These are phyloP conservation scores for Nelumbo lutea DNA, from an alignment of 164 flowering plant genomes.

Conservation along the genomic window DNA sequence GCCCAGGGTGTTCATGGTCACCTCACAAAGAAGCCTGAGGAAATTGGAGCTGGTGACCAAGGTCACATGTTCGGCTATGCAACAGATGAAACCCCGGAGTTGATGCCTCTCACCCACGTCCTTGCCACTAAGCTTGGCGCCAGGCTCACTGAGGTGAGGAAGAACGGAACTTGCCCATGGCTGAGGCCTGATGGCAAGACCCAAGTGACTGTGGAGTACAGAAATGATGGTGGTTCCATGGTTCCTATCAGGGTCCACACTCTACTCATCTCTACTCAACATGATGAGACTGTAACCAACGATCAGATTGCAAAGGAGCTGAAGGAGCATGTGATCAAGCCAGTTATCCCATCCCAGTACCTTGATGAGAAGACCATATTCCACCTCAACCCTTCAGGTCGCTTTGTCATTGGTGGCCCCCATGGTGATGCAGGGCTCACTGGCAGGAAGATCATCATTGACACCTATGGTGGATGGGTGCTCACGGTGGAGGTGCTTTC, in stretches of 20 bases:
- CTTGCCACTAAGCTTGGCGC: slow-evolving; percentile 60
- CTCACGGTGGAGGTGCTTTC: slow-evolving; percentile 73
- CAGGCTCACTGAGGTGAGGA: slow-evolving; percentile 62
- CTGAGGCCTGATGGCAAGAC: slow-evolving; percentile 75
- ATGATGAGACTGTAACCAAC: slow-evolving; percentile 66
- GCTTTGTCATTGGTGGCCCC: slow-evolving; percentile 70
- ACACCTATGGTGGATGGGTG: slow-evolving; percentile 61
- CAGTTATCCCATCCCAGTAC: slow-evolving; percentile 50
- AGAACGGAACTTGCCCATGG: slow-evolving; percentile 65
- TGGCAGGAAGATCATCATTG: slow-evolving; percentile 64
- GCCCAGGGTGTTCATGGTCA: slow-evolving; percentile 63
- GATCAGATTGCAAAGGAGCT: slow-evolving; percentile 54
- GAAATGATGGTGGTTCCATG: slow-evolving; percentile 61
- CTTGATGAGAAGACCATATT: slow-evolving; percentile 68
- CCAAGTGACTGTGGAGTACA: slow-evolving; percentile 67
- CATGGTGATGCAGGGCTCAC: slow-evolving; percentile 77
- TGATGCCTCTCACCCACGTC: slow-evolving; percentile 65
- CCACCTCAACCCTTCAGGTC: slow-evolving; percentile 70
- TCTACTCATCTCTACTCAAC: slow-evolving; percentile 70
- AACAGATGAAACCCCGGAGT: slow-evolving; percentile 55
- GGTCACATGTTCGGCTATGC: slow-evolving; percentile 65
- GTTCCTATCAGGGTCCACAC: slow-evolving; percentile 65
- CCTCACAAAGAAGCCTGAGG: slow-evolving; percentile 53
- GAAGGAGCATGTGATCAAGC: slow-evolving; percentile 62
- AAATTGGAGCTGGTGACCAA: slow-evolving; percentile 64